A percentile compares a stretch with the other conserved stretches of the same genome.
phyloP scores from a whole-genome alignment of 805 yeast genomes.

The Barnettozyma sp. region DNA sequence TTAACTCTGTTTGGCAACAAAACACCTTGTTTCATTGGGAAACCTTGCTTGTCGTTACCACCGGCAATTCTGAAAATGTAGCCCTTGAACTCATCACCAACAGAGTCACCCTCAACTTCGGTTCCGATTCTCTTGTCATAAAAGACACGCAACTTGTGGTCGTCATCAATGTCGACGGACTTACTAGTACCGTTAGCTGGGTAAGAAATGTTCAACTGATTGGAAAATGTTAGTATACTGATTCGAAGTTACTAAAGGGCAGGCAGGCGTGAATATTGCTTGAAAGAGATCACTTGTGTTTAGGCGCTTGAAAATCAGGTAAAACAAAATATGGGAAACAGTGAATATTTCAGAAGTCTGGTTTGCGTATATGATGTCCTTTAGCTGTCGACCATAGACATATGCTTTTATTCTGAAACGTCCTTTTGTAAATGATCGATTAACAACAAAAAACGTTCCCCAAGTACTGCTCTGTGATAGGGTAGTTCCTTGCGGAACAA shows the following conservation, averaged over 20 bases:
- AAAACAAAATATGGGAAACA: too few species aligned
- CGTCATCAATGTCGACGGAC: slow-evolving; percentile 96
- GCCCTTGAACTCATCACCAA: slow-evolving; percentile 98
- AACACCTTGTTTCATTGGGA: slow-evolving; percentile 99
- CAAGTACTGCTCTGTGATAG: too few species aligned
- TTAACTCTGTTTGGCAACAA: slow-evolving; percentile 98
- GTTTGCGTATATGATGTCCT: too few species aligned
- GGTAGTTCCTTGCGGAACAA: too few species aligned
- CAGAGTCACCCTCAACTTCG: slow-evolving; percentile 97
- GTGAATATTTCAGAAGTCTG: too few species aligned
- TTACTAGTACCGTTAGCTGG: slow-evolving; percentile 99
- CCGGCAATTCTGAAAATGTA: slow-evolving; percentile 98
- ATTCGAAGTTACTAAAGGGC: background rate
- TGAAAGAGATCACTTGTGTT: too few species aligned
- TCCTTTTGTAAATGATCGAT: too few species aligned
- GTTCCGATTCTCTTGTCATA: slow-evolving; percentile 99
- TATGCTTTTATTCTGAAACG: too few species aligned
- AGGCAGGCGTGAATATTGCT: background rate
- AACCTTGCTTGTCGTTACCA: slow-evolving; percentile 99
- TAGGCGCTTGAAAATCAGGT: too few species aligned
- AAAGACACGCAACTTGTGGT: slow-evolving; percentile 96
- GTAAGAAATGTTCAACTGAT: slow-evolving; percentile 92
- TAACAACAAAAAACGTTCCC: too few species aligned
- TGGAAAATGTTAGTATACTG: slow-evolving; percentile 8
- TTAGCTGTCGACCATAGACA: too few species aligned